These are phyloP conservation scores for Cinchona pubescens DNA, from an alignment of 257 asterid species.

Conservation along the genomic window DNA sequence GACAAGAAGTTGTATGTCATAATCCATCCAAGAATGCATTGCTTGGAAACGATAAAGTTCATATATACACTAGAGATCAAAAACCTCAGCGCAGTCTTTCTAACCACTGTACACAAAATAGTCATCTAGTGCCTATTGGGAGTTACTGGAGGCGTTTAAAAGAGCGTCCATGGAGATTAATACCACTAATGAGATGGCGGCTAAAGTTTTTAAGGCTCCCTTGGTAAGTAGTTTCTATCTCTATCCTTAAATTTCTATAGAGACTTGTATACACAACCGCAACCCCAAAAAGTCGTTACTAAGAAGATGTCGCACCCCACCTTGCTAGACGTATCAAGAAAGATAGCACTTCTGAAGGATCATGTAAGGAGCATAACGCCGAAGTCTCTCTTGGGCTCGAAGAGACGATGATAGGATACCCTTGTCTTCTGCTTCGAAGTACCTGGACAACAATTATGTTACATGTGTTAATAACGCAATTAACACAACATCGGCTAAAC, in stretches of 20 bases:
- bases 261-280: not conserved
- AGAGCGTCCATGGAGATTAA: not conserved
- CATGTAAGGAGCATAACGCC: conserved; percentile 57
- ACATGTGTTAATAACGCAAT: not conserved
- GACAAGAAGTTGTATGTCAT: not conserved
- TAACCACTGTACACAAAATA: not conserved
- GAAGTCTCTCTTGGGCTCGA: conserved; percentile 55
- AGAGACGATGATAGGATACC: conserved; percentile 64
- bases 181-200: not conserved
- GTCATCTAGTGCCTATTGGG: not conserved
- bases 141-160: not conserved
- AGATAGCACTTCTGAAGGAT: conserved; percentile 55
- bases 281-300: not conserved
- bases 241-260: not conserved
- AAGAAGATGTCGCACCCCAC: conserved; percentile 33
- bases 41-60: not conserved
- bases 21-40: not conserved
- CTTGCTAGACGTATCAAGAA: conserved; percentile 52
- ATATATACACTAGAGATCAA: not conserved
- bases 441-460: conserved; percentile 36
- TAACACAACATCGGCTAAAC: not conserved
- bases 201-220: not conserved
- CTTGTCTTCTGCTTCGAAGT: conserved; percentile 40
- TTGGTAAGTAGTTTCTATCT: not conserved
- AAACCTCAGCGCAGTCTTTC: not conserved